Conservation (phyloP, 495 filamentous ascomycete genomes). For the Hypoxylon intermedium region DNA sequence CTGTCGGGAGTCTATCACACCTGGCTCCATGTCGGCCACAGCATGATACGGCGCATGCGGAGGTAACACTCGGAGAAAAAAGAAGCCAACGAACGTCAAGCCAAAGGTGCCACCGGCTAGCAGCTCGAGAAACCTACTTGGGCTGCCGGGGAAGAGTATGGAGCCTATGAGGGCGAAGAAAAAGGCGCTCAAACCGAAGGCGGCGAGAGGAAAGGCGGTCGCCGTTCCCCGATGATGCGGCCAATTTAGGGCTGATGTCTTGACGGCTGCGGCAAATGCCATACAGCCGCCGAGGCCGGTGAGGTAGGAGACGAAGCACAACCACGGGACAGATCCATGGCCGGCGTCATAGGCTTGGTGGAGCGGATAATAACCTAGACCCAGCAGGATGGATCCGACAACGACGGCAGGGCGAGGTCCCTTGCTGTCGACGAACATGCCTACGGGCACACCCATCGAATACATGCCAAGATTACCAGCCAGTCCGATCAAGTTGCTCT, state of each 20-base stretch:
- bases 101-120: conserved; percentile 80
- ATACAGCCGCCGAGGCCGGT: conserved; percentile 87
- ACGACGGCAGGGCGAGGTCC: conserved; percentile 81
- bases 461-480: conserved; percentile 98
- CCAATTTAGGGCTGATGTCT: conserved; percentile 90
- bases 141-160: conserved; percentile 83
- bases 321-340: conserved; percentile 68
- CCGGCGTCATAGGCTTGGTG: conserved; percentile 67
- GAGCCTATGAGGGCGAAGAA: conserved; percentile 86
- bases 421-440: conserved; percentile 82
- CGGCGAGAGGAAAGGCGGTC: conserved; percentile 89
- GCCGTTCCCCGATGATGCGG: conserved; percentile 90
- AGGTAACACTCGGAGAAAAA: conserved; percentile 81
- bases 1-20: conserved; percentile 60
- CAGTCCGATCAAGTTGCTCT: conserved; percentile 87
- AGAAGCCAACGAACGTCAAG: conserved; percentile 74
- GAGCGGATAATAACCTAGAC: conserved; percentile 81
- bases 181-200: conserved; percentile 93
- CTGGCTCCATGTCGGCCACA: conserved; percentile 59
- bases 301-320: conserved; percentile 83
- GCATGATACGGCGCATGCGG: conserved; percentile 67
- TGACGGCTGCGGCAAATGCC: conserved; percentile 85
- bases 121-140: conserved; percentile 77
- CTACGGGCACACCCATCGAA: conserved; percentile 85
- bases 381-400: conserved; percentile 73